Conservation (phyloP, 2,329 filamentous ascomycete species). For the Incumbomyces lentus region DNA sequence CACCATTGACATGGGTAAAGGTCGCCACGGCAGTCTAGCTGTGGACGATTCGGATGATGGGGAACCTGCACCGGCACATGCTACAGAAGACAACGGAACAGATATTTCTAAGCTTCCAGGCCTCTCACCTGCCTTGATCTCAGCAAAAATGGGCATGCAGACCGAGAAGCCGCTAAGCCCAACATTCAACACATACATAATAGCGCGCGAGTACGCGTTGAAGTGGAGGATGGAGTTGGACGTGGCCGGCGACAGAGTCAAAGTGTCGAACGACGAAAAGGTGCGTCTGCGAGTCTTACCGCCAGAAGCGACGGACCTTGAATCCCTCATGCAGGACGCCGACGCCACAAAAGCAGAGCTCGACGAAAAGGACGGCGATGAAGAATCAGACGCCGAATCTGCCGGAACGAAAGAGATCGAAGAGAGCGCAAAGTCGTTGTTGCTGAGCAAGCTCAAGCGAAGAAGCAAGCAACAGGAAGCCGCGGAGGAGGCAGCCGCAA, state of each 20-base stretch:
- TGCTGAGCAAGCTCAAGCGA: background rate
- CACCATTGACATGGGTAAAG: background rate
- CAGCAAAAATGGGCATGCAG: conserved; percentile 12
- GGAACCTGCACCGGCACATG: background rate
- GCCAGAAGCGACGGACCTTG: background rate
- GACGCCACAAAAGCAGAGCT: background rate
- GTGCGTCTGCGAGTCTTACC: background rate
- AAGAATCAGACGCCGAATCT: conserved; percentile 2
- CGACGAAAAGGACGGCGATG: background rate
- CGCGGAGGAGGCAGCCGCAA: background rate
- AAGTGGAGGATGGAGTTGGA: conserved; percentile 17
- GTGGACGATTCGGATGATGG: background rate
- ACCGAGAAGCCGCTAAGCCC: conserved; percentile 15
- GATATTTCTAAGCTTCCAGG: conserved; percentile 4
- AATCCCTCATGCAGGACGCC: background rate
- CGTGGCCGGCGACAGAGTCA: conserved; percentile 14
- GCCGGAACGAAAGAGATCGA: background rate
- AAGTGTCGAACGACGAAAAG: conserved; percentile 5
- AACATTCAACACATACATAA: conserved; percentile 16
- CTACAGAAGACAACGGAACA: background rate
- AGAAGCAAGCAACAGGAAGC: conserved; percentile 3
- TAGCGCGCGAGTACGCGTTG: conserved; percentile 14
- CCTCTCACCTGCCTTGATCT: conserved; percentile 7
- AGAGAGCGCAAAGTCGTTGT: background rate
- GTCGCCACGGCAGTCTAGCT: background rate